phyloP scores from a whole-genome alignment of 495 filamentous ascomycete species.

The Platismatia glauca region DNA sequence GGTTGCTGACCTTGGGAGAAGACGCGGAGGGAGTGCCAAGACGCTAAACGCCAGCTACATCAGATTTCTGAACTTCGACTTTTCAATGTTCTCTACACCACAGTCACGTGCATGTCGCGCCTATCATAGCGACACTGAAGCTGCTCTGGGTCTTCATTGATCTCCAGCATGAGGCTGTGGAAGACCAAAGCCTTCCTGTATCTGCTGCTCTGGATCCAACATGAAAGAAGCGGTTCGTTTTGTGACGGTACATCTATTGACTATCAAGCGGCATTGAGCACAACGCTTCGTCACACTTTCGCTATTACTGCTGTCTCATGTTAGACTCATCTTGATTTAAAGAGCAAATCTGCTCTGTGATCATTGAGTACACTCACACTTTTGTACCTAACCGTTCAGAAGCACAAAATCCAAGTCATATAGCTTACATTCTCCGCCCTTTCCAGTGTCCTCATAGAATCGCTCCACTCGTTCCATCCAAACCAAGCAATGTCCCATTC shows the following conservation, averaged over 20 bases:
- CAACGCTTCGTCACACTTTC: not conserved
- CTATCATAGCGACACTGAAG: constrained; percentile 30
- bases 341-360: not conserved
- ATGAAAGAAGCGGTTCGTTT: constrained; percentile 78
- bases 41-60: not conserved
- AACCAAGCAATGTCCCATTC: not conserved
- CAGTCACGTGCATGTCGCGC: constrained; percentile 33
- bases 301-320: not conserved
- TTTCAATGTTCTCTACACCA: constrained; percentile 28
- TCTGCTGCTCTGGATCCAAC: constrained; percentile 84
- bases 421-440: not conserved
- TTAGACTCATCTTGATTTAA: not conserved
- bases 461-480: not conserved
- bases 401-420: not conserved
- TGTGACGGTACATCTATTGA: constrained; percentile 19
- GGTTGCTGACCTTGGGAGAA: not conserved
- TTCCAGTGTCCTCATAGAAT: not conserved
- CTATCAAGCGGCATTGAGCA: not conserved
- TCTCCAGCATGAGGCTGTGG: constrained; percentile 50
- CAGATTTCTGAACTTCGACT: not conserved
- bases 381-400: no score
- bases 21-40: not conserved
- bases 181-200: constrained; percentile 69
- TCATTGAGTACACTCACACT: not conserved
- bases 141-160: constrained; percentile 60